Evolutionary conservation across 2,329 filamentous ascomycete genomes (phyloP), one percentile per base, ranked within the genome.

Genomic region (Colletotrichum viniferum): DNA sequence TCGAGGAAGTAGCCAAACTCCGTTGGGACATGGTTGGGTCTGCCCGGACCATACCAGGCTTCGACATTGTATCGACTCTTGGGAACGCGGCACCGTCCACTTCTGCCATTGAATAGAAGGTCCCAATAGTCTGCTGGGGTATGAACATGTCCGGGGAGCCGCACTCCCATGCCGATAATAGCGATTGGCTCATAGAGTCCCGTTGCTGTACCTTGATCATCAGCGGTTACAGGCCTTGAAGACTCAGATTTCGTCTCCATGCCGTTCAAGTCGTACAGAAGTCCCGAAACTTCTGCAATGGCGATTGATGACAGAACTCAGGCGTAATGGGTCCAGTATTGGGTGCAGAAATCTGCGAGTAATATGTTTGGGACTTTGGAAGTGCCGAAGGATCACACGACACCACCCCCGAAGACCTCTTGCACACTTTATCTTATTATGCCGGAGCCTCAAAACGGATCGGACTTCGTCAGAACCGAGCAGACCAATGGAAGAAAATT

Each of bases 91-190:
- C 78, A 78, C 10, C 76, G 76, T 4, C 75, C 79, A 62, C 79
- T 78, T 13, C 71, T 74, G 28, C 81, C 80, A 56, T 83, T 81
- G 56, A 80, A 18, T 0, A 85, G 76, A 4, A 84, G 75, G 56
- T 82, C 78, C 83, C 83, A 85, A 55, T 81, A 82, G 5, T 77
- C 78, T 9, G 78, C 66, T 0, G 79, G 68, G 34, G 78, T 79
- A 2, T 71, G 62, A 8, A 85, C 76, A 2, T 78, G 77, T 3
- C 83, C 82, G 0, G 83, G 83, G 4, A 84, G 79, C 9, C 81
- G 79, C 73, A 83, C 75, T 2, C 77, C 83, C 76, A 83, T 81
- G n/a, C 83, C 83, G 13, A 81, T 76, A 52, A 84, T 81, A 26
- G 83, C 83, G 24, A 84, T 80, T 7, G 82, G 81, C 30, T 76